These are phyloP conservation scores for Ogataea degrootiae DNA, from an alignment of 805 yeast genomes.

Conservation along the genomic window DNA sequence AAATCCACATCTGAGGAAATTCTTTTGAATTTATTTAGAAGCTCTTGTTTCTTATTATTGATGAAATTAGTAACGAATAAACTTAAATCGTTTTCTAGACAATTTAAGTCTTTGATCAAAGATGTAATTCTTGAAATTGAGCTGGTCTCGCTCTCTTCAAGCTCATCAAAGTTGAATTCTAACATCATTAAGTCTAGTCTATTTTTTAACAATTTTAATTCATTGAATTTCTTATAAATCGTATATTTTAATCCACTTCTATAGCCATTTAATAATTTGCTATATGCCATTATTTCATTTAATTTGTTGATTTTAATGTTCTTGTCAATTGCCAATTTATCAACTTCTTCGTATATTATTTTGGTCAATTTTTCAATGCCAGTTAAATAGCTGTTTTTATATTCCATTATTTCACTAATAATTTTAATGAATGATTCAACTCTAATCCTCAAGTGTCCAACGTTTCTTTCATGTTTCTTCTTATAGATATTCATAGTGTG, in stretches of 20 bases:
- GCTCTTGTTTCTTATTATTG: slow-evolving; percentile 22
- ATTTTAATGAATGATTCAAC: slow-evolving; percentile 25
- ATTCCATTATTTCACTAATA: slow-evolving; percentile 13
- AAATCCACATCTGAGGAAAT: slow-evolving; percentile 18
- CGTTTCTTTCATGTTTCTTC: slow-evolving; percentile 4
- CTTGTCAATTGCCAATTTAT: slow-evolving; percentile 7
- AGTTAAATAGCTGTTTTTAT: slow-evolving; percentile 13
- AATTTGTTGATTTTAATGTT: background rate
- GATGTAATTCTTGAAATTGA: slow-evolving; percentile 8
- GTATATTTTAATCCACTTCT: slow-evolving; percentile 7
- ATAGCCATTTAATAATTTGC: slow-evolving; percentile 2
- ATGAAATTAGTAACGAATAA: slow-evolving; percentile 30
- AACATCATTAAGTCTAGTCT: slow-evolving; percentile 16
- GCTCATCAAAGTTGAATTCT: slow-evolving; percentile 14
- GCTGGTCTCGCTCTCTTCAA: slow-evolving; percentile 14
- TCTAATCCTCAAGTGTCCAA: slow-evolving; percentile 11
- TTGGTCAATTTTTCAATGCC: slow-evolving; percentile 12
- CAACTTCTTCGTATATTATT: slow-evolving; percentile 9
- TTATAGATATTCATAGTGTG: slow-evolving; percentile 4
- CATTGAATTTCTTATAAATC: slow-evolving; percentile 12
- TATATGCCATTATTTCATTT: slow-evolving; percentile 1
- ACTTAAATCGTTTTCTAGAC: slow-evolving; percentile 29
- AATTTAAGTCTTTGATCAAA: slow-evolving; percentile 26
- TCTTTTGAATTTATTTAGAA: slow-evolving; percentile 22
- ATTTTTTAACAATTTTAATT: slow-evolving; percentile 12